phyloP scores from a whole-genome alignment of 78 protist genomes.

The Planoprotostelium fungivorum region DNA sequence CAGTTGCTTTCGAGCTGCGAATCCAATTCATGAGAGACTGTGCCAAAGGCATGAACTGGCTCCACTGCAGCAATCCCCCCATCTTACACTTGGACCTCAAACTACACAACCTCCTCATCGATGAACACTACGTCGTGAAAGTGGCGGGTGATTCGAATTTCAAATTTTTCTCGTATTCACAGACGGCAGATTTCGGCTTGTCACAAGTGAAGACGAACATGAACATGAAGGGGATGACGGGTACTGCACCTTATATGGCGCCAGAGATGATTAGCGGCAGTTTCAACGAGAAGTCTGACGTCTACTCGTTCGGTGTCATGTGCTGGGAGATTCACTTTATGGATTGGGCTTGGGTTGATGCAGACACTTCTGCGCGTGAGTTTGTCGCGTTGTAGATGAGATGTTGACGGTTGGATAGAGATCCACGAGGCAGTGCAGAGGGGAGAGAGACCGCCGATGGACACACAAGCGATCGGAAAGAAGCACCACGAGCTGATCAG shows the following conservation, averaged over 20 bases:
- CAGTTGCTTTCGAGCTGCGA: not conserved
- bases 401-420: not conserved
- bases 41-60: conserved; percentile 57
- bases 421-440: not conserved
- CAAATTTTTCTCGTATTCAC: not conserved
- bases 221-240: not conserved
- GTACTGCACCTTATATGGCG: not conserved
- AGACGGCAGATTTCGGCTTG: not conserved
- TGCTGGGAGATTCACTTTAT: not conserved
- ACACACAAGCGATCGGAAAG: not conserved
- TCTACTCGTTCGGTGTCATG: not conserved
- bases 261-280: not conserved
- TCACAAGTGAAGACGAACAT: not conserved
- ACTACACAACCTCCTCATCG: conserved; percentile 47
- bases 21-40: conserved; percentile 13
- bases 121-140: conserved; percentile 47
- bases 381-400: not conserved
- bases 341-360: not conserved
- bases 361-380: not conserved
- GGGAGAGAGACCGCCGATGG: not conserved
- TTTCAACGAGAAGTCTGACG: not conserved
- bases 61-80: conserved; percentile 34
- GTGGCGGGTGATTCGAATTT: conserved; percentile 36
- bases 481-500: too few relatives aligned
- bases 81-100: conserved; percentile 60